phyloP scores from a whole-genome alignment of 805 yeast genomes.

The Debaryomyces prosopidis region DNA sequence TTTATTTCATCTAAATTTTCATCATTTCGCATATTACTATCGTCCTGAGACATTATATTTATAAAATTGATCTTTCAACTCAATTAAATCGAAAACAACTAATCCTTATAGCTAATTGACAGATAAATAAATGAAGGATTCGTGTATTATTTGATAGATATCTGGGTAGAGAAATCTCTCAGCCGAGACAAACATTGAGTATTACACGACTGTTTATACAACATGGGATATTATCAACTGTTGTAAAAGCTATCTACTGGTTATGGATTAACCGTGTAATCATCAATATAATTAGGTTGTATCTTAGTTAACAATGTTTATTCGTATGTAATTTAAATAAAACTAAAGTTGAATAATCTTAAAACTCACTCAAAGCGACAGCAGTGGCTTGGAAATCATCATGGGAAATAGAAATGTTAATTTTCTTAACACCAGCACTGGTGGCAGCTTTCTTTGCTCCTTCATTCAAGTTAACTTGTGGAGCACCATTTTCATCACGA shows the following conservation, averaged over 20 bases:
- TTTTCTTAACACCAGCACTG: conserved; percentile 63
- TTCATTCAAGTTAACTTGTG: conserved; percentile 76
- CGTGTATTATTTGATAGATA: background rate
- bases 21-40: background rate
- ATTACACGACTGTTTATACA: background rate
- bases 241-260: too few species aligned
- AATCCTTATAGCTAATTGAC: background rate
- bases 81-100: background rate
- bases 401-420: conserved; percentile 91
- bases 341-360: conserved; percentile 7
- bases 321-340: too few species aligned
- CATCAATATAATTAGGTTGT: too few species aligned
- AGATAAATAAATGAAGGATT: background rate
- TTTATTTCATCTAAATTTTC: background rate
- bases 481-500: conserved; percentile 75
- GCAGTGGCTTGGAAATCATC: conserved; percentile 98
- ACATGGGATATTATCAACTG: background rate
- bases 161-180: background rate
- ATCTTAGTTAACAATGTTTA: too few species aligned
- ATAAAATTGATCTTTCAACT: background rate
- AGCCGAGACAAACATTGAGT: background rate
- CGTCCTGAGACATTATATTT: conserved; percentile 1
- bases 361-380: conserved; percentile 76
- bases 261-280: too few species aligned
- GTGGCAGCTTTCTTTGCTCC: conserved; percentile 74